These are phyloP conservation scores for Wilcoxina mikolae DNA, from an alignment of 495 filamentous ascomycete species.

Conservation along the genomic window DNA sequence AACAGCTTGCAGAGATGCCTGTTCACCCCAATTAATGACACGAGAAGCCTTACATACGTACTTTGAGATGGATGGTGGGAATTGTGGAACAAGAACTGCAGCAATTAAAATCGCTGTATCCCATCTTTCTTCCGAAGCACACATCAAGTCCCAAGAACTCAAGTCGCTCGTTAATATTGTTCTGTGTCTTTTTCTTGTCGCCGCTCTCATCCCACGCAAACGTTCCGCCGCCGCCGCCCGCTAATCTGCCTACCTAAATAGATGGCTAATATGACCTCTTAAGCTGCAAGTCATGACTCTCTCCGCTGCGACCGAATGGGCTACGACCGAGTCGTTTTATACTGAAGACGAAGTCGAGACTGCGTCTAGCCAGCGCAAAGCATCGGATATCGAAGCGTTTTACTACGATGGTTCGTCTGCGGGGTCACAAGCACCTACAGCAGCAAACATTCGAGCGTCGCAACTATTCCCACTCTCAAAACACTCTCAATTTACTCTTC, in stretches of 20 bases:
- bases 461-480: neutral
- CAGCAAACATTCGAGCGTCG: neutral
- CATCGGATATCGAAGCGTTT: neutral
- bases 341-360: neutral
- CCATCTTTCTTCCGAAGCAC: neutral
- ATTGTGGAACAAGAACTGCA: no score
- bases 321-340: neutral
- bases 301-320: neutral
- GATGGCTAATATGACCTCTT: neutral
- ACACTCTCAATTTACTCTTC: constrained; percentile 1
- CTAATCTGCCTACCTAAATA: neutral
- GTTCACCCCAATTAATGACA: no score
- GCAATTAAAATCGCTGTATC: neutral
- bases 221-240: neutral
- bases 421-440: neutral
- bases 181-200: neutral
- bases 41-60: no score
- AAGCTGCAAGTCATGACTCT: neutral
- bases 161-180: neutral
- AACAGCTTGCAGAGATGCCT: no score
- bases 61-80: no score
- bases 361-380: neutral
- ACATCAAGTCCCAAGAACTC: neutral
- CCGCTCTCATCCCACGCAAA: neutral
- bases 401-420: neutral